A percentile compares a stretch with the other conserved stretches of the same genome.
phyloP scores from a whole-genome alignment of 768 basidiomycete species.

The Hebeloma cylindrosporum region DNA sequence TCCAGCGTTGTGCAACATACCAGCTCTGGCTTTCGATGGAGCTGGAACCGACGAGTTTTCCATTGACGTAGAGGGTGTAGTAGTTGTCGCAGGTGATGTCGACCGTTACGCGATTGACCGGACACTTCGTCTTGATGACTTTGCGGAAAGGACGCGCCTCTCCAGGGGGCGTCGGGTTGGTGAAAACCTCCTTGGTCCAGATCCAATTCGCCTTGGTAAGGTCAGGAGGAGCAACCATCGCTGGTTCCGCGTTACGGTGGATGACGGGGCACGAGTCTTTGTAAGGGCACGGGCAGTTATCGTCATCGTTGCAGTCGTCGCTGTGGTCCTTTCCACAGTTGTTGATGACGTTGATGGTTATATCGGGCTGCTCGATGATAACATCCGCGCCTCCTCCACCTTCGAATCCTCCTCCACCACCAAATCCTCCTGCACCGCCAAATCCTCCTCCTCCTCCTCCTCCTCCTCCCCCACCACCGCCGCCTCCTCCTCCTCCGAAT shows the following conservation, averaged over 20 bases:
- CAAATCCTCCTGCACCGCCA: too few relatives aligned
- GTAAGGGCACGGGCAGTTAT: not conserved
- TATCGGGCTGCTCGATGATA: not conserved
- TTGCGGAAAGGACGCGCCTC: constrained; percentile 30
- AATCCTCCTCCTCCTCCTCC: too few relatives aligned
- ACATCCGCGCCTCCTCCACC: too few relatives aligned
- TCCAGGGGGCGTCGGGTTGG: constrained; percentile 14
- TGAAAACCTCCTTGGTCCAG: constrained; percentile 29
- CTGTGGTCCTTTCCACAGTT: not conserved
- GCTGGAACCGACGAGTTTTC: constrained; percentile 21
- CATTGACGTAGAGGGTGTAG: constrained; percentile 31
- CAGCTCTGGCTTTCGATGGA: constrained; percentile 14
- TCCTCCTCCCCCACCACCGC: too few relatives aligned
- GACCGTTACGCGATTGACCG: constrained; percentile 21
- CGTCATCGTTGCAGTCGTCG: not conserved
- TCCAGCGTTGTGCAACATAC: constrained; percentile 8
- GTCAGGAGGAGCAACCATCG: not conserved
- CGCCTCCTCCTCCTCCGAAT: too few relatives aligned
- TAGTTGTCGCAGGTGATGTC: constrained; percentile 27
- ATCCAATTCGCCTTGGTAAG: constrained; percentile 19
- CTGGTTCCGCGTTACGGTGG: not conserved
- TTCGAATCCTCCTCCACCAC: too few relatives aligned
- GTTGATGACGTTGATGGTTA: not conserved
- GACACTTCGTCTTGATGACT: constrained; percentile 17
- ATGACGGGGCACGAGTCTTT: constrained; percentile 1